A percentile compares a stretch with the other conserved stretches of the same genome.
Conservation (phyloP, 1,284 basidiomycete species). For the Cutaneotrichosporon dermatis region DNA sequence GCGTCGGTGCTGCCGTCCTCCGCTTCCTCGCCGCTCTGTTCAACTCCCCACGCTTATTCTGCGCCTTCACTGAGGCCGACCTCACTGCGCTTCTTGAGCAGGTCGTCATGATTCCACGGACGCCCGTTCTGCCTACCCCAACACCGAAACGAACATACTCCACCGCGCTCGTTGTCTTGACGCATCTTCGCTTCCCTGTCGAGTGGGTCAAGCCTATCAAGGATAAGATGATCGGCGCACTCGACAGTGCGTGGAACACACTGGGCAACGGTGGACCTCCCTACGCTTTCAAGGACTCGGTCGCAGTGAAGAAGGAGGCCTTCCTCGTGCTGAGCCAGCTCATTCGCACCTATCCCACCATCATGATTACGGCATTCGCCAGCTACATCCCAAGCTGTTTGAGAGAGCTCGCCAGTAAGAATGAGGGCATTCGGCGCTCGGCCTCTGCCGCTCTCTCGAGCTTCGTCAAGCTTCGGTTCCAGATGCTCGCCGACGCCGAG, state of each 20-base stretch:
- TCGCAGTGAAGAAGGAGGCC: conserved; percentile 34
- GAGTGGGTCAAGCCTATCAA: conserved; percentile 30
- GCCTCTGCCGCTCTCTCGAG: conserved; percentile 31
- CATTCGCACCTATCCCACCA: conserved; percentile 33
- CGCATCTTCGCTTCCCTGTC: conserved; percentile 35
- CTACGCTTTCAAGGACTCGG: conserved; percentile 10
- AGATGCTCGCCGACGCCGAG: conserved; percentile 19
- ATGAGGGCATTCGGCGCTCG: conserved; percentile 25
- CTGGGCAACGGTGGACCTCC: conserved; percentile 13
- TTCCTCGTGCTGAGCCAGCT: conserved; percentile 38
- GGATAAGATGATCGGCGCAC: conserved; percentile 36
- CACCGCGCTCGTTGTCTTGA: conserved; percentile 40
- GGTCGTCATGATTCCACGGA: conserved; percentile 42
- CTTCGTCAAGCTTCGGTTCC: conserved; percentile 31
- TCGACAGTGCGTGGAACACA: conserved; percentile 33
- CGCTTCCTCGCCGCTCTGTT: conserved; percentile 36
- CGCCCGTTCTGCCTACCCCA: conserved; percentile 41
- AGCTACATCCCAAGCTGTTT: conserved; percentile 36
- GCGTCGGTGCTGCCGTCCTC: conserved; percentile 38
- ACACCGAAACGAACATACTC: conserved; percentile 48
- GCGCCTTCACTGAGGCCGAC: conserved; percentile 41
- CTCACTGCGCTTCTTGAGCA: conserved; percentile 37
- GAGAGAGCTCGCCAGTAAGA: conserved; percentile 20
- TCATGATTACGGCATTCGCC: conserved; percentile 36
- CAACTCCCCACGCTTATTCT: conserved; percentile 28